A percentile compares a stretch with the other conserved stretches of the same genome.
phyloP scores from a whole-genome alignment of 2,329 filamentous ascomycete species.

The Botryosphaeria agaves region DNA sequence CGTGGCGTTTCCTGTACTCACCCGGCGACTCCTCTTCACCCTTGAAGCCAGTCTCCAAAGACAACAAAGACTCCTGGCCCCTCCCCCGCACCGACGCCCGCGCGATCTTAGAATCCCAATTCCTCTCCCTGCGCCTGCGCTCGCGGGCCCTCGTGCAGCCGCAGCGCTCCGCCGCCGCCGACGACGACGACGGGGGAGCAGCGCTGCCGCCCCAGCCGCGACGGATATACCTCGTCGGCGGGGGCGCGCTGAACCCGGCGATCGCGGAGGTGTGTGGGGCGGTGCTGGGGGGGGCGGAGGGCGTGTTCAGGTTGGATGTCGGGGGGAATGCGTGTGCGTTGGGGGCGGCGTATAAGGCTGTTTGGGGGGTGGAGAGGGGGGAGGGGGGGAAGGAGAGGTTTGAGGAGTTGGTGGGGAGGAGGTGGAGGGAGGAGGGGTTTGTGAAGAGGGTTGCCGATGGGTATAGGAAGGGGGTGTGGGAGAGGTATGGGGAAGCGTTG shows the following conservation, averaged over 20 bases:
- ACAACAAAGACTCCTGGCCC: slow-evolving; percentile 38
- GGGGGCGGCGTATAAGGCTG: slow-evolving; percentile 87
- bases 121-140: slow-evolving; percentile 76
- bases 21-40: slow-evolving; percentile 26
- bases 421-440: slow-evolving; percentile 76
- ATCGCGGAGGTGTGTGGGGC: slow-evolving; percentile 75
- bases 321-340: slow-evolving; percentile 90
- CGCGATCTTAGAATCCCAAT: slow-evolving; percentile 84
- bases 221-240: slow-evolving; percentile 85
- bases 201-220: slow-evolving; percentile 66
- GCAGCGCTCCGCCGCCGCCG: slow-evolving; percentile 9
- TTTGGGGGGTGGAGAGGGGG: slow-evolving; percentile 68
- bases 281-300: slow-evolving; percentile 75
- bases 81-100: slow-evolving; percentile 54
- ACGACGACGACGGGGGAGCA: slow-evolving; percentile 30
- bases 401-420: slow-evolving; percentile 65
- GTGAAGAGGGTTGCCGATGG: slow-evolving; percentile 71
- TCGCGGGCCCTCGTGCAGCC: slow-evolving; percentile 53
- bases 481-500: slow-evolving; percentile 60
- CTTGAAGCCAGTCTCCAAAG: slow-evolving; percentile 17
- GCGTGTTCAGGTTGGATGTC: slow-evolving; percentile 84
- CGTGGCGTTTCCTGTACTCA: slow-evolving; percentile 62
- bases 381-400: slow-evolving; percentile 49
- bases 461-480: slow-evolving; percentile 57
- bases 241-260: slow-evolving; percentile 75